Base-by-base conservation (phyloP, 768 basidiomycete genomes). In the Suillus weaverae region DNA sequence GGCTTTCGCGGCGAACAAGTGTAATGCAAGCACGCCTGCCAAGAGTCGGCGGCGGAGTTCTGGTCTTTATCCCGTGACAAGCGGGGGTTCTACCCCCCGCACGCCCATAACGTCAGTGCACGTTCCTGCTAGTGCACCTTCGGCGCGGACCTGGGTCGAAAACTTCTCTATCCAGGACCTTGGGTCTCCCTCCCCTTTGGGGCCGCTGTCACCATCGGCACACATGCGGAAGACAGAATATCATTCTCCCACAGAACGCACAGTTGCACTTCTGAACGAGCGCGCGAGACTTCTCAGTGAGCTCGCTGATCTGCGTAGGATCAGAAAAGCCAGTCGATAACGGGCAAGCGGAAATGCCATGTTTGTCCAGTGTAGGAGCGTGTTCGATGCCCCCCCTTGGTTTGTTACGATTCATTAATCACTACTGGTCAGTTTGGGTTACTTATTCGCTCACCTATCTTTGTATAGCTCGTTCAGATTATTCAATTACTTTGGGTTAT, bases 261-360 rank as follows among this genome's bases (percentile, higher is more conserved):
- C 85, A 1, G 73, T 83, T 20, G 77, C 82, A 14, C 78, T 90
- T 8, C 65, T 89, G 20, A 82, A 84, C 18, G 86, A 89, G 67
- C 84, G 88, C 0, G 86, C 87, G 0, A 76, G 80, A 44, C 70
- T 90, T 30, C 72, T 88, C 51, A 81, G 80, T 5, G 85, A 87
- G 70, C 71, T 90, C 13, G 86, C 87, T 0, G 78, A 76, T 13
- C 68, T 87, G 43, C 79, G 80, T 53, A 71, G 66, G 18, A 72
- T 63, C 13, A 68, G 69, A 14, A 65, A 66, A 10, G 51, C 63
- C 39, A 72, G 68, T 26, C 50, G 60, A 30, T 51, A 55, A 5
- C 51, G 48, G 26, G 22, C 46, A 3, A 20, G 38, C 9, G 26
- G 56, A 30, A 4, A 57, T 39, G 36, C 14, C 55, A 38, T 38